Evolutionary conservation across 2,329 filamentous ascomycete species (phyloP).

Genomic region (Aspergillus luchuensis): DNA sequence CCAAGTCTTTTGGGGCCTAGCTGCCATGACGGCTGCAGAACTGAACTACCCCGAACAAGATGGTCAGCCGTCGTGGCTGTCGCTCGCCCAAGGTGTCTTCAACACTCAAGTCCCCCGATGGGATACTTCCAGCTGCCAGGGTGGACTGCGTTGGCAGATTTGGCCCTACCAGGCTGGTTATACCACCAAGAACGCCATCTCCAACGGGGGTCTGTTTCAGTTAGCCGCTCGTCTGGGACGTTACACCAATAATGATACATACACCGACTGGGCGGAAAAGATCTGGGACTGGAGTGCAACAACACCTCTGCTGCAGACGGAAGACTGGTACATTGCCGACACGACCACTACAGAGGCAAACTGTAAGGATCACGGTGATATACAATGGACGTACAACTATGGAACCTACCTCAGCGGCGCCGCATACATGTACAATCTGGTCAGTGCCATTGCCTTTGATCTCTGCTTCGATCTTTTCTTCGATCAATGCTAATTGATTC

Average conservation of each 20-base stretch:
- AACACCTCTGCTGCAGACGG: constrained; percentile 54
- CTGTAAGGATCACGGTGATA: constrained; percentile 56
- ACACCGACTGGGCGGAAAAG: constrained; percentile 74
- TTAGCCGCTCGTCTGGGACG: constrained; percentile 68
- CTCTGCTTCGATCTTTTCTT: too few relatives aligned
- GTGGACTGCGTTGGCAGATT: constrained; percentile 84
- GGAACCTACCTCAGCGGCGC: constrained; percentile 59
- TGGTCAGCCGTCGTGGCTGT: constrained; percentile 71
- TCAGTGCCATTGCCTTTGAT: constrained; percentile 26
- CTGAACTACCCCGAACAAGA: constrained; percentile 71
- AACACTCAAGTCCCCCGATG: constrained; percentile 74
- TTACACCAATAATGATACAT: constrained; percentile 78
- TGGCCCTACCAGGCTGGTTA: constrained; percentile 74
- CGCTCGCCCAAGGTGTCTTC: constrained; percentile 76
- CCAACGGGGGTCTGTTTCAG: constrained; percentile 61
- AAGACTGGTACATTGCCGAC: constrained; percentile 59
- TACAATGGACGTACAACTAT: constrained; percentile 62
- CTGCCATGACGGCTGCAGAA: constrained; percentile 77
- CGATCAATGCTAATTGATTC: constrained; percentile 14
- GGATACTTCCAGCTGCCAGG: constrained; percentile 67
- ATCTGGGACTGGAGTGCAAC: constrained; percentile 61
- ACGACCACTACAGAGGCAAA: constrained; percentile 52
- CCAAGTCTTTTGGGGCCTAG: constrained; percentile 81
- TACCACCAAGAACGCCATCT: constrained; percentile 60
- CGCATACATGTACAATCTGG: constrained; percentile 59